phyloP scores from a whole-genome alignment of 495 filamentous ascomycete genomes.

The Neurospora sp. region DNA sequence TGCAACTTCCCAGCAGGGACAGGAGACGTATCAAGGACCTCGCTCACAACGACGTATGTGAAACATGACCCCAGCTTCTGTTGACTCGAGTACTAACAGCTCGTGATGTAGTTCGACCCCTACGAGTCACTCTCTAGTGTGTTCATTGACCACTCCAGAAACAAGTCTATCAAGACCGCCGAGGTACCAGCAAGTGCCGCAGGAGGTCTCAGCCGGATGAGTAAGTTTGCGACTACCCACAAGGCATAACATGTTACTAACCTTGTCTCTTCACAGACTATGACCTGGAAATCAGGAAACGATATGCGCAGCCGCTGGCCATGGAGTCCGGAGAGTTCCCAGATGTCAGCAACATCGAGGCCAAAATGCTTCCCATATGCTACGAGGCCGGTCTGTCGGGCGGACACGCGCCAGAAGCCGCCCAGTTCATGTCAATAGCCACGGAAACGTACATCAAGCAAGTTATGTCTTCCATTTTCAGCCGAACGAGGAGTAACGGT shows the following conservation, averaged over 20 bases:
- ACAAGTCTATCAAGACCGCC: conserved; percentile 55
- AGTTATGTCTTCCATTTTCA: conserved; percentile 66
- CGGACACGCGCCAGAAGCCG: conserved; percentile 60
- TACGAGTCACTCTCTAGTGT: conserved; percentile 53
- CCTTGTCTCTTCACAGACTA: conserved; percentile 46
- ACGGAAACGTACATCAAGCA: conserved; percentile 91
- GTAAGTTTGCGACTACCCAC: conserved; percentile 41
- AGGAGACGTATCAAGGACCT: conserved; percentile 79
- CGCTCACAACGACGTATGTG: conserved; percentile 40
- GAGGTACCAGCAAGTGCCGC: conserved; percentile 68
- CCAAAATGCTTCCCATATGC: conserved; percentile 86
- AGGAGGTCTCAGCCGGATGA: conserved; percentile 77
- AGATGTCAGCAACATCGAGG: conserved; percentile 63
- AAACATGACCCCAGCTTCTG: neutral
- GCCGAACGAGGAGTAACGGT: conserved; percentile 68
- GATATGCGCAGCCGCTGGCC: conserved; percentile 76
- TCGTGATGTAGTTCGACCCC: conserved; percentile 48
- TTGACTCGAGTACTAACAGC: conserved; percentile 5
- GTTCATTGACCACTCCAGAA: conserved; percentile 57
- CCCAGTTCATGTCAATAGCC: conserved; percentile 81
- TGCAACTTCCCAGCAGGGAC: conserved; percentile 81
- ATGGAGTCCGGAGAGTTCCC: conserved; percentile 92
- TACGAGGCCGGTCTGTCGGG: conserved; percentile 81
- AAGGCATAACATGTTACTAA: neutral
- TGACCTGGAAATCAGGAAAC: conserved; percentile 88